Conservation (phyloP, 371 early-diverging fungal species). For the Lichtheimia corymbifera region DNA sequence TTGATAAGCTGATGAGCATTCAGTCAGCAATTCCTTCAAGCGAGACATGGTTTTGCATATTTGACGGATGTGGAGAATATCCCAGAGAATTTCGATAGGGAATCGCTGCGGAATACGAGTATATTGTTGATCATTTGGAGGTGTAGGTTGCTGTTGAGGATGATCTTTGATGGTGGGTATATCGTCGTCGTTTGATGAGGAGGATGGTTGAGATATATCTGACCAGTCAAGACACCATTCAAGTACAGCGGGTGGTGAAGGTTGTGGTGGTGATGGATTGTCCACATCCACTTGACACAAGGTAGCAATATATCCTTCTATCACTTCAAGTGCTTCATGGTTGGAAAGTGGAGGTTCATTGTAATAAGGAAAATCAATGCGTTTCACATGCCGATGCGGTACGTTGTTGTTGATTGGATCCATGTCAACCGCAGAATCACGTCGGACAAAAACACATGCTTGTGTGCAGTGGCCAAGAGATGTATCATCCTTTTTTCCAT, state of each 20-base stretch:
- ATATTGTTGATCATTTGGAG: slow-evolving; percentile 3
- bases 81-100: slow-evolving; percentile 28
- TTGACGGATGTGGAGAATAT: slow-evolving; percentile 31
- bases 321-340: slow-evolving; percentile 16
- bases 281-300: slow-evolving; percentile 23
- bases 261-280: background rate
- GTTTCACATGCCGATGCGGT: slow-evolving; percentile 28
- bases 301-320: slow-evolving; percentile 21
- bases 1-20: slow-evolving; percentile 12
- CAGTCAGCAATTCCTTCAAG: slow-evolving; percentile 17
- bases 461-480: slow-evolving; percentile 77
- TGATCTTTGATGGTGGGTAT: background rate
- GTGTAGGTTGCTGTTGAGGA: background rate
- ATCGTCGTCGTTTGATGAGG: background rate
- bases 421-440: background rate
- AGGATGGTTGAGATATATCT: slow-evolving; percentile 9
- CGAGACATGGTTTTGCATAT: slow-evolving; percentile 20
- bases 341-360: slow-evolving; percentile 20
- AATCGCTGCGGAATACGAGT: slow-evolving; percentile 14
- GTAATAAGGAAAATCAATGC: slow-evolving; percentile 41
- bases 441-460: slow-evolving; percentile 65
- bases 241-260: background rate
- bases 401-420: background rate
- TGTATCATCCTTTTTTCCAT: slow-evolving; percentile 31
- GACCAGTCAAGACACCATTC: slow-evolving; percentile 20